Conservation (phyloP, 805 yeast species). For the Saccharomyces jurei region DNA sequence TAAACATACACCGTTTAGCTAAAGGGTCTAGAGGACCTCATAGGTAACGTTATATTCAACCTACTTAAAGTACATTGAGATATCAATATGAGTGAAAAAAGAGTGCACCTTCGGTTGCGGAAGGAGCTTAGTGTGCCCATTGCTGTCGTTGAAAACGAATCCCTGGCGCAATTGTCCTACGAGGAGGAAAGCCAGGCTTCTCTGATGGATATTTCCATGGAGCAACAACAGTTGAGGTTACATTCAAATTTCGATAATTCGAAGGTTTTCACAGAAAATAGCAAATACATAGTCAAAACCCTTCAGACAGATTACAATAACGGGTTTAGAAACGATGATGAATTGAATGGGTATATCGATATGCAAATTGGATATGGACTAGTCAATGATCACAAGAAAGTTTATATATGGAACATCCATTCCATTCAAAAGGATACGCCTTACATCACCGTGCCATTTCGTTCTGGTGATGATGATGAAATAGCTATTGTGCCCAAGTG, state of each 20-base stretch:
- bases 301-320: constrained; percentile 12
- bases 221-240: constrained; percentile 3
- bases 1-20: background rate
- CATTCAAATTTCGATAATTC: constrained; percentile 5
- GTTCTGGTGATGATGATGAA: constrained; percentile 15
- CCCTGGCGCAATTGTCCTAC: background rate
- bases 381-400: constrained; percentile 40
- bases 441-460: constrained; percentile 21
- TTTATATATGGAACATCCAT: constrained; percentile 62
- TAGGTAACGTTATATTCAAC: background rate
- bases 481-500: constrained; percentile 18
- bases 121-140: constrained; percentile 28
- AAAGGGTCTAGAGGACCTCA: background rate
- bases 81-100: background rate
- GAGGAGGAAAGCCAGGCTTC: constrained; percentile 3
- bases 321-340: constrained; percentile 2
- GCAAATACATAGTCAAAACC: constrained; percentile 21
- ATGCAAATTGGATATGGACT: constrained; percentile 41
- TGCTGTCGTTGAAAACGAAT: constrained; percentile 16
- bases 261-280: constrained; percentile 26
- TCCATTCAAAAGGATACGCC: constrained; percentile 52
- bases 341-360: constrained; percentile 39
- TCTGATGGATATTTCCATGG: constrained; percentile 6
- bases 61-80: background rate
- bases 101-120: constrained; percentile 19